phyloP scores from a whole-genome alignment of 306 rosid species.

The Luffa acutangula region DNA sequence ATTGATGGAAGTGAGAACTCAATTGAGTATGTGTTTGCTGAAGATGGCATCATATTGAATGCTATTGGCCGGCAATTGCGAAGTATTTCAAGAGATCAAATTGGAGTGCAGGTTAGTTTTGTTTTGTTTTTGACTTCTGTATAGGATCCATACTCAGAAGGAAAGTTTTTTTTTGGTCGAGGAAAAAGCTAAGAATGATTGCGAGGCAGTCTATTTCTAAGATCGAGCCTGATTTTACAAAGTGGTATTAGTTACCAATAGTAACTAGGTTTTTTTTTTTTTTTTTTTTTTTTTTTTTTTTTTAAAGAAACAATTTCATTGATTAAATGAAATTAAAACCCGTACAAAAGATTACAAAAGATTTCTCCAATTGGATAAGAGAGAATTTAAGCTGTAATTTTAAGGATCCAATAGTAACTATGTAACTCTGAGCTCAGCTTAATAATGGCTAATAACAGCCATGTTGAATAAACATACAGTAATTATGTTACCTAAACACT shows the following conservation, averaged over 20 bases:
- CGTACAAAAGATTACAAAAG: too few species aligned
- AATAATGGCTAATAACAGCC: background rate
- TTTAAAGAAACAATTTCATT: too few species aligned
- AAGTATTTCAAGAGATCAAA: conserved; percentile 51
- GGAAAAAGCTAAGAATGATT: background rate
- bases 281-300: too few species aligned
- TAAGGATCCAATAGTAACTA: background rate
- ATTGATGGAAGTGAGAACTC: conserved; percentile 70
- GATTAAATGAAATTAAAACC: too few species aligned
- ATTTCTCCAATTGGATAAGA: too few species aligned
- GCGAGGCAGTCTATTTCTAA: background rate
- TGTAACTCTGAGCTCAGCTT: background rate
- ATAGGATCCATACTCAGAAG: background rate
- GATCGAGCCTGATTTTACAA: background rate
- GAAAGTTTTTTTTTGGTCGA: background rate
- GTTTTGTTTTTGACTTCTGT: conserved; percentile 3
- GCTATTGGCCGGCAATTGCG: conserved; percentile 70
- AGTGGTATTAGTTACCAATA: background rate
- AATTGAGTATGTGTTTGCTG: conserved; percentile 56
- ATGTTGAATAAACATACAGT: background rate
- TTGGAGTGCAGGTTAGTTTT: conserved; percentile 66
- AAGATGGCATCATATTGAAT: conserved; percentile 60
- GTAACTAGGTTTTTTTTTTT: background rate
- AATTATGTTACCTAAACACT: background rate
- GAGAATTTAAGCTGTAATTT: too few species aligned